A percentile compares a stretch with the other conserved stretches of the same genome.
Conservation (phyloP, 352 stramenopile species). For the Phytophthora hybrid region DNA sequence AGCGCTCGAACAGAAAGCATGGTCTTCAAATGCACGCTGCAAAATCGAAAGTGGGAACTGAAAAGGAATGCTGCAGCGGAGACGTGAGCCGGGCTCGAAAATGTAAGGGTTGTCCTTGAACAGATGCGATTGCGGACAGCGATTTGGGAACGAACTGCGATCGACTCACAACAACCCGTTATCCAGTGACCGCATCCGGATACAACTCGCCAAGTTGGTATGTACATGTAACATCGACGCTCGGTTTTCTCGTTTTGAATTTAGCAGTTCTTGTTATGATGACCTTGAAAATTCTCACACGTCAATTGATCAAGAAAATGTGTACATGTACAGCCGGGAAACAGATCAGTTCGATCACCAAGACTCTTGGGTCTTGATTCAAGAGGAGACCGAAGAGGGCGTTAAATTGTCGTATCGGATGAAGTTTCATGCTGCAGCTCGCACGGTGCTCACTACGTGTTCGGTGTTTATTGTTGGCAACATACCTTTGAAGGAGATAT, state of each 20-base stretch:
- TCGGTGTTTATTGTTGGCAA: too few species aligned
- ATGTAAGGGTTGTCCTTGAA: constrained; percentile 19
- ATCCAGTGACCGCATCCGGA: neutral
- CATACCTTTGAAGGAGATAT: too few species aligned
- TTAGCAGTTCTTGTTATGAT: neutral
- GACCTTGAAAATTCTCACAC: neutral
- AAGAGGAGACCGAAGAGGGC: neutral
- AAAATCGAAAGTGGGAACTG: constrained; percentile 9
- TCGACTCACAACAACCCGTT: neutral
- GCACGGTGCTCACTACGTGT: neutral
- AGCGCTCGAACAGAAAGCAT: constrained; percentile 26
- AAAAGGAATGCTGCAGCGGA: constrained; percentile 22
- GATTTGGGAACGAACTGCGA: constrained; percentile 17
- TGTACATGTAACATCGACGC: too few species aligned
- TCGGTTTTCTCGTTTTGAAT: too few species aligned
- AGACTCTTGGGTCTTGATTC: neutral
- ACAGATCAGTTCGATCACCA: neutral
- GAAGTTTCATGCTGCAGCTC: neutral
- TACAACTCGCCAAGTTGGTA: too few species aligned
- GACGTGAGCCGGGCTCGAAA: constrained; percentile 35
- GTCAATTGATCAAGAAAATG: neutral
- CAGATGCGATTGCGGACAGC: constrained; percentile 23
- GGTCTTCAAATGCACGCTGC: neutral
- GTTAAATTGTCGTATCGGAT: neutral
- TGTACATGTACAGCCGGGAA: neutral